A percentile compares a stretch with the other conserved stretches of the same genome.
Evolutionary conservation across 176 grass and related monocot species (phyloP).

Genomic region (Bolboschoenus planiculmis): DNA sequence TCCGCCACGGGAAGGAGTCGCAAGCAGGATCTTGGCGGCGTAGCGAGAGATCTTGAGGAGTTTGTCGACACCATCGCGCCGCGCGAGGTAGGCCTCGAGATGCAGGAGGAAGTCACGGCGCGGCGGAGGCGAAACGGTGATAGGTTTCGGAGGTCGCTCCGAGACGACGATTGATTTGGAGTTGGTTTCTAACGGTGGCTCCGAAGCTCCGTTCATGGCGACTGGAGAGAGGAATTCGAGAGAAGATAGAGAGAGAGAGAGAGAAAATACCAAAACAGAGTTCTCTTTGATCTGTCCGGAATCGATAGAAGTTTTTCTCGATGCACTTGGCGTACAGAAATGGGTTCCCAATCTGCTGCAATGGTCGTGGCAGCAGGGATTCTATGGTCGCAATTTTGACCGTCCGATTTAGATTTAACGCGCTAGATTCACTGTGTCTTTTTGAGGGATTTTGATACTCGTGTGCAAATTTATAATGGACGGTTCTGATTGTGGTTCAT

Average conservation of each 20-base stretch:
- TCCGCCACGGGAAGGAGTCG: constrained; percentile 29
- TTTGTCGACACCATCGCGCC: constrained; percentile 95
- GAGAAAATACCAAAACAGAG: background rate
- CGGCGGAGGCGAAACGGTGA: background rate
- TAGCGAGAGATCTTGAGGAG: constrained; percentile 98
- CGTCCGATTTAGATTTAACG: too few species aligned
- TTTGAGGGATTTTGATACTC: too few species aligned
- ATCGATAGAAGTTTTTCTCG: background rate
- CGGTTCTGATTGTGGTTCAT: too few species aligned
- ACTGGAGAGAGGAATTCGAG: background rate
- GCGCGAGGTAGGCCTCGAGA: constrained; percentile 78
- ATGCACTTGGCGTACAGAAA: background rate
- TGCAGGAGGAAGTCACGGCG: constrained; percentile 70
- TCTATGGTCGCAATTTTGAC: too few species aligned
- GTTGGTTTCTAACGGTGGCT: constrained; percentile 1
- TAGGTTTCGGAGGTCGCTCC: constrained; percentile 15
- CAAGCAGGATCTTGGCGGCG: constrained; percentile 61
- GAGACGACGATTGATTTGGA: background rate
- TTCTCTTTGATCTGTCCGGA: background rate
- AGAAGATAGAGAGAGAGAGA: background rate
- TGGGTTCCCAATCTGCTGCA: too few species aligned
- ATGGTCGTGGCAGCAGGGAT: too few species aligned
- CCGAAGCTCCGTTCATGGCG: background rate
- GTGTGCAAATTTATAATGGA: too few species aligned
- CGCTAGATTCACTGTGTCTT: too few species aligned